A percentile compares a stretch with the other conserved stretches of the same genome.
Conservation (phyloP, 495 filamentous ascomycete species). For the Podospora appendiculata region DNA sequence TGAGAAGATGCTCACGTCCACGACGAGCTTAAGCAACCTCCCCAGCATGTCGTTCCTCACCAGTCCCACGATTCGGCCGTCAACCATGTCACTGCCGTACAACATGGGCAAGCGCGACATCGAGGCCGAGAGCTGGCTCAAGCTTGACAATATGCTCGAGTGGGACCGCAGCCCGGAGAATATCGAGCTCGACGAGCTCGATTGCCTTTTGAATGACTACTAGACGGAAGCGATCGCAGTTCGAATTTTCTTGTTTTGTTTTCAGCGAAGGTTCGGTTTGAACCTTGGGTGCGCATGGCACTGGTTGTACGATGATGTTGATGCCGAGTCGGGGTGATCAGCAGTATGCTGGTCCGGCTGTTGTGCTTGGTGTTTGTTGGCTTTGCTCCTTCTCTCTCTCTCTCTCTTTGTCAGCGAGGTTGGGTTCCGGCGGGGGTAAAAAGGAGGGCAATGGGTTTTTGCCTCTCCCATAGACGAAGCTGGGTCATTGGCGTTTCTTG, state of each 20-base stretch:
- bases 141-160: conserved; percentile 45
- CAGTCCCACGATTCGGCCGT: conserved; percentile 37
- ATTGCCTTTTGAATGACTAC: conserved; percentile 72
- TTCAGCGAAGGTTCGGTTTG: no score
- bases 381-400: not conserved
- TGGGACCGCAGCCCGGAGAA: conserved; percentile 78
- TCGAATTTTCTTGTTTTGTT: not conserved
- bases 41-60: conserved; percentile 25
- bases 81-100: conserved; percentile 22
- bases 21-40: conserved; percentile 15
- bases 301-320: conserved; percentile 6
- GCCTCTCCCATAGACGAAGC: conserved; percentile 18
- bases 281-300: no score
- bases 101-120: conserved; percentile 44
- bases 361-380: not conserved
- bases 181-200: conserved; percentile 86
- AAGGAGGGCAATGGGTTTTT: conserved; percentile 3
- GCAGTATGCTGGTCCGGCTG: not conserved
- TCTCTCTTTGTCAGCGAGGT: not conserved
- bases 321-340: no score
- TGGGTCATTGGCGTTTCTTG: conserved; percentile 18
- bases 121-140: conserved; percentile 43
- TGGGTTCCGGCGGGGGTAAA: not conserved
- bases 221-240: conserved; percentile 26
- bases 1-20: conserved; percentile 27